These are phyloP conservation scores for Mortierella sp. DNA, from an alignment of 371 early-diverging fungal genomes.

Conservation along the genomic window DNA sequence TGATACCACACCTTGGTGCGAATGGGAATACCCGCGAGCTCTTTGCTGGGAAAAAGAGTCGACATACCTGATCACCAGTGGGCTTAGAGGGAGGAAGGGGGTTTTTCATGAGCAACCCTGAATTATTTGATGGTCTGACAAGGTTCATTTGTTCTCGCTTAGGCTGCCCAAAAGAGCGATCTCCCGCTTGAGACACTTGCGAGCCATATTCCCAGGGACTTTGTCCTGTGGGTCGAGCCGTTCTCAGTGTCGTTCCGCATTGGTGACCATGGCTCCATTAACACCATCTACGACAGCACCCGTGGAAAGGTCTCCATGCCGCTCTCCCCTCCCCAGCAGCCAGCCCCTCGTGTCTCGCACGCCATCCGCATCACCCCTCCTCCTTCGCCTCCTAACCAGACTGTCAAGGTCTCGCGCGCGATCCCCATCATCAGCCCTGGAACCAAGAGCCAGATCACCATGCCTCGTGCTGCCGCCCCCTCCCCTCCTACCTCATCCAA, in stretches of 20 bases:
- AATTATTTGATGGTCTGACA: neutral
- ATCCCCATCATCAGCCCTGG: slow-evolving; percentile 58
- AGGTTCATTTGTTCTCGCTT: neutral
- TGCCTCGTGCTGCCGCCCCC: slow-evolving; percentile 37
- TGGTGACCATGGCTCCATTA: slow-evolving; percentile 77
- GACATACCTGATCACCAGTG: neutral
- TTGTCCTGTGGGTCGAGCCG: slow-evolving; percentile 85
- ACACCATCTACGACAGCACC: slow-evolving; percentile 73
- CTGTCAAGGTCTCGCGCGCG: slow-evolving; percentile 43
- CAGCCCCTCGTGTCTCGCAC: slow-evolving; percentile 40
- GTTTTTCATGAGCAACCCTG: too few relatives aligned
- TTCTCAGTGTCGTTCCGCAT: slow-evolving; percentile 75
- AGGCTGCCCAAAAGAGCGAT: slow-evolving; percentile 61
- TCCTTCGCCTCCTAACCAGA: slow-evolving; percentile 48
- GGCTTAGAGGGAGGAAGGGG: neutral
- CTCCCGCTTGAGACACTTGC: slow-evolving; percentile 36
- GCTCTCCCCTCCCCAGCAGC: slow-evolving; percentile 37
- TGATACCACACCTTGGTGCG: neutral
- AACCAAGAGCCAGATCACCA: slow-evolving; percentile 52
- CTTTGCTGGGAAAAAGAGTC: neutral
- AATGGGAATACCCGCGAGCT: slow-evolving; percentile 9
- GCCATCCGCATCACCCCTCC: slow-evolving; percentile 67
- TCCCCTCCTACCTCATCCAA: slow-evolving; percentile 43
- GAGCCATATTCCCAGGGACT: slow-evolving; percentile 72
- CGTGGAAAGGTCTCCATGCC: slow-evolving; percentile 66